Base-by-base conservation (phyloP, 495 filamentous ascomycete genomes). In the Xylaria intraflava region DNA sequence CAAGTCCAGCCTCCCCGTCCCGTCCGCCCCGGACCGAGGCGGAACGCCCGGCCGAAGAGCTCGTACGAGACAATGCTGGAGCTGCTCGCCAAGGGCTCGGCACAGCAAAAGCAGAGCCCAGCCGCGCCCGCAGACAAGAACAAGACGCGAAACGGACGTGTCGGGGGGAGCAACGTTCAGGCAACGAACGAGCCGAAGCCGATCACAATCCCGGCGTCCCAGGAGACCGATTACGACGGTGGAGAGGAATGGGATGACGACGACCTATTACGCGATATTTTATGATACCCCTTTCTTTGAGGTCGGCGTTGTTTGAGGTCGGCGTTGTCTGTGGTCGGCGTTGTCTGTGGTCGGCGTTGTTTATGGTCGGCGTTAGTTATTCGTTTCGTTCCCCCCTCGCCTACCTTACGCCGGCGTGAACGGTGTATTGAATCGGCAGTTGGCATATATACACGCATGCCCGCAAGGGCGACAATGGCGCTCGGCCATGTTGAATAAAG, bases 171-270 rank as follows among this genome's bases (percentile, higher is more conserved):
- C 26, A 12, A n/a, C n/a, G n/a, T n/a, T 4, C 36, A 33, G 26
- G n/a, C 27, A 6, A 38, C 39, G 20, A 31, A 24, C 38, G 4
- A 22, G 41, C 6, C 11, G 11, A 51, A 3, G 17, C n/a, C 14
- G 19, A 53, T 26, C 10, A 42, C 20, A 38, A 29, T 56, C 39
- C 27, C 56, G 11, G 49, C 64, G 2, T 72, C 72, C 1, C 72
- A 75, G 41, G 70, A 72, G 36, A 72, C 71, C 2, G 70, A 75
- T 29, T 75, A 74, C 11, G 72, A 72, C 6, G n/a, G 41, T 17
- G 50, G 50, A 14, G 49, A 55, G 5, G 67, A 67, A n/a, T 49
- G 72, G 29, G 68, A 71, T 29, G 64, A 59, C 31, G 51, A 54
- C 54, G 29, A 57, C 58, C 36, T 49, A 29, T 51, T 56, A n/a